phyloP scores from a whole-genome alignment of 2,329 filamentous ascomycete genomes.

The Pyrenochaeta sp. region DNA sequence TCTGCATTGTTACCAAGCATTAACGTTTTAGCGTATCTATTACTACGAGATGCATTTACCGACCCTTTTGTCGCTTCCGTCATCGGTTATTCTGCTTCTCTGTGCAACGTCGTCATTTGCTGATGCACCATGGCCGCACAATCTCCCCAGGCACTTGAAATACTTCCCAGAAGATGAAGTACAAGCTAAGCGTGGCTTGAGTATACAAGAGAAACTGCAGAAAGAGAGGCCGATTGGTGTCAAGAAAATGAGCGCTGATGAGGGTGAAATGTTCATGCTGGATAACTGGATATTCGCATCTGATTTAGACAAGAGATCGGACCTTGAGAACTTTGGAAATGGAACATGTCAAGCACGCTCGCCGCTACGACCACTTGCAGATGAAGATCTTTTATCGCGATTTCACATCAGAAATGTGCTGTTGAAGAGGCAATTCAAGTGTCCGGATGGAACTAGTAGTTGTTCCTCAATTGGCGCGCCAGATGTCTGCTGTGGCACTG shows the following conservation, averaged over 20 bases:
- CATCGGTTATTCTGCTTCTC: slow-evolving; percentile 38
- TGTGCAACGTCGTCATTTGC: slow-evolving; percentile 33
- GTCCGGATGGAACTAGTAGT: slow-evolving; percentile 70
- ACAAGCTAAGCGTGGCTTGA: slow-evolving; percentile 52
- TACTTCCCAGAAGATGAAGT: slow-evolving; percentile 59
- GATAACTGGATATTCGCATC: slow-evolving; percentile 67
- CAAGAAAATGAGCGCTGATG: slow-evolving; percentile 75
- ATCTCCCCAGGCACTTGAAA: slow-evolving; percentile 55
- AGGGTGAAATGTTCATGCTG: slow-evolving; percentile 76
- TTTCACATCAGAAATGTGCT: slow-evolving; percentile 47
- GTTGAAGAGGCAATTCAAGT: slow-evolving; percentile 67
- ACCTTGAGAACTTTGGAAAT: slow-evolving; percentile 25
- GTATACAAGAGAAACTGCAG: slow-evolving; percentile 51
- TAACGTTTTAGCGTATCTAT: neutral
- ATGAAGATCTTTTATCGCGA: slow-evolving; percentile 48
- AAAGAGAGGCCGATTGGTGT: slow-evolving; percentile 66
- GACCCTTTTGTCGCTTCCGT: slow-evolving; percentile 41
- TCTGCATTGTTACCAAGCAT: slow-evolving; percentile 17
- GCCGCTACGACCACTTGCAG: slow-evolving; percentile 37
- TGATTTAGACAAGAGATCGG: slow-evolving; percentile 20
- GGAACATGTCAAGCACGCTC: slow-evolving; percentile 31
- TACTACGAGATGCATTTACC: slow-evolving; percentile 34
- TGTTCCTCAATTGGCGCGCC: slow-evolving; percentile 72
- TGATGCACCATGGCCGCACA: slow-evolving; percentile 56
- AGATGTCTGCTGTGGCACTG: slow-evolving; percentile 76